phyloP scores from a whole-genome alignment of 257 asterid genomes.

The Verbascum thapsus region DNA sequence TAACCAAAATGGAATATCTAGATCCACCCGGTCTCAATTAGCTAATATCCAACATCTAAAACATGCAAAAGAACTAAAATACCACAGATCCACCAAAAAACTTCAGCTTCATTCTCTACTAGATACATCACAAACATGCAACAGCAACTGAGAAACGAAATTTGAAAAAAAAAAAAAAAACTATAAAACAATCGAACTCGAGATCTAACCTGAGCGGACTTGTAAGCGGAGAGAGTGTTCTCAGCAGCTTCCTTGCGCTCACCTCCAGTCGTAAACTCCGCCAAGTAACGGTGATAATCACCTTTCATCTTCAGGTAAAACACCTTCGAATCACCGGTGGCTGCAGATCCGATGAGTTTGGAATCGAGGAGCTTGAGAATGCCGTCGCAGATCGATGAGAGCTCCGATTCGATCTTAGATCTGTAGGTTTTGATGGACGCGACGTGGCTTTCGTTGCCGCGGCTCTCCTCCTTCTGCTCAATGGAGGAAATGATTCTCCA shows the following conservation, averaged over 20 bases:
- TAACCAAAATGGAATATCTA: not conserved
- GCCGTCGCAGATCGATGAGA: slow-evolving; percentile 48
- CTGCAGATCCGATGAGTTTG: slow-evolving; percentile 51
- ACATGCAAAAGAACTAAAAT: not conserved
- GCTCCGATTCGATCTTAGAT: slow-evolving; percentile 59
- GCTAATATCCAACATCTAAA: not conserved
- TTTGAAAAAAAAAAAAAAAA: not conserved
- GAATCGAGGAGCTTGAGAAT: slow-evolving; percentile 52
- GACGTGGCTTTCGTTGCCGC: slow-evolving; percentile 59
- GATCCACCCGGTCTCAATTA: not conserved
- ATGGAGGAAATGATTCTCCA: slow-evolving; percentile 57
- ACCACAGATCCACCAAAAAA: slow-evolving; percentile 5
- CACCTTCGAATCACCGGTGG: slow-evolving; percentile 49
- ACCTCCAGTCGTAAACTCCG: slow-evolving; percentile 52
- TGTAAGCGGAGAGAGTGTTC: slow-evolving; percentile 61
- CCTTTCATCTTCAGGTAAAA: slow-evolving; percentile 61
- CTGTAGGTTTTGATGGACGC: slow-evolving; percentile 53
- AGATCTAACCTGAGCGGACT: slow-evolving; percentile 55
- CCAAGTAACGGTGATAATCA: slow-evolving; percentile 48
- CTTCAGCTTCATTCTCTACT: slow-evolving; percentile 8
- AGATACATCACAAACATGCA: not conserved
- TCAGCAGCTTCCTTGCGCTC: slow-evolving; percentile 64
- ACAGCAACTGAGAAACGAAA: not conserved
- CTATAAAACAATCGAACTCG: not conserved
- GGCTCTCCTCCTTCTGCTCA: slow-evolving; percentile 64